Conservation (phyloP, 441 rosid genomes). For the Erodium moschatum region DNA sequence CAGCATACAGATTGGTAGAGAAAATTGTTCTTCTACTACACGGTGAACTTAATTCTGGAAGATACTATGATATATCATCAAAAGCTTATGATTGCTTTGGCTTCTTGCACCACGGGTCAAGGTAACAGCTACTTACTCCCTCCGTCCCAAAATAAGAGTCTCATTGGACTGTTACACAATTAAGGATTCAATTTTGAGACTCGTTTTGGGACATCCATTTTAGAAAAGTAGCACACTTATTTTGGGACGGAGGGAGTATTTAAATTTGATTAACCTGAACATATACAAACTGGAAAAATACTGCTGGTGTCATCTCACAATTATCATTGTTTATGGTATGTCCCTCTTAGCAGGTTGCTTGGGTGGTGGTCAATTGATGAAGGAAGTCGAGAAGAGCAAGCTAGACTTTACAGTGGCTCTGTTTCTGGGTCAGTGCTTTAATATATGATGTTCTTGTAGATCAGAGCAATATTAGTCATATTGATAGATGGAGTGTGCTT, state of each 20-base stretch:
- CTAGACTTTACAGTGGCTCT: constrained; percentile 45
- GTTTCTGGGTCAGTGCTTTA: constrained; percentile 42
- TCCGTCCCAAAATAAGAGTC: no score
- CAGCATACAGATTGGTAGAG: constrained; percentile 41
- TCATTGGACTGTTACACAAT: not conserved
- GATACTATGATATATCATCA: constrained; percentile 35
- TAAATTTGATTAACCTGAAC: constrained; percentile 6
- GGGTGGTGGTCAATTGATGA: constrained; percentile 78
- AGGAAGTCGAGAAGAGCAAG: constrained; percentile 58
- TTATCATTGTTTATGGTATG: constrained; percentile 14
- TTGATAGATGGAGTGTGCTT: not conserved
- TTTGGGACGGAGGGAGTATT: not conserved
- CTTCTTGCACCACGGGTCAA: constrained; percentile 52
- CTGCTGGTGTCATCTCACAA: not conserved
- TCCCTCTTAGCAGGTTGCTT: constrained; percentile 32
- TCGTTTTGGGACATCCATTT: no score
- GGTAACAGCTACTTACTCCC: constrained; percentile 23
- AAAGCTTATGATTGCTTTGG: constrained; percentile 46
- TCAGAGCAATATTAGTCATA: no score
- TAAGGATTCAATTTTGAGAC: not conserved
- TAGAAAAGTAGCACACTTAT: no score
- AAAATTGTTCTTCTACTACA: constrained; percentile 29
- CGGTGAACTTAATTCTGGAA: constrained; percentile 32
- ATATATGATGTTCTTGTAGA: not conserved
- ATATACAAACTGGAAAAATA: constrained; percentile 1